Evolutionary conservation across 225 moss, liverwort and hornwort species (phyloP).

Genomic region (Polytrichum commune): DNA sequence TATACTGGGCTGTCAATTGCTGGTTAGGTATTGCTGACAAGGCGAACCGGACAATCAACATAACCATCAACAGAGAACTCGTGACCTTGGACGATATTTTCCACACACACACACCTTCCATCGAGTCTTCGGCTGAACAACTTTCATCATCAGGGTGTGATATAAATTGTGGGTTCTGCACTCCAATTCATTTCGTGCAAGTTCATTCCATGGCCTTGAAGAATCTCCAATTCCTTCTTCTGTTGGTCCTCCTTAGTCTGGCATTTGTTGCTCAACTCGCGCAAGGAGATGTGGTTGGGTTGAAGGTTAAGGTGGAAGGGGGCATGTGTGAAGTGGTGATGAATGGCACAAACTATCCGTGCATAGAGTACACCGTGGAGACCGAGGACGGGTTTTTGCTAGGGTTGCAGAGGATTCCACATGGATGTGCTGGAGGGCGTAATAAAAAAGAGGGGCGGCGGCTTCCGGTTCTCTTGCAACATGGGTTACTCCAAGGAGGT

Average conservation of each 20-base stretch:
- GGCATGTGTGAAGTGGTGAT: slow-evolving; percentile 44
- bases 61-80: too few species aligned
- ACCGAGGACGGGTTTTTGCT: slow-evolving; percentile 74
- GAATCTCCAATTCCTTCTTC: not conserved
- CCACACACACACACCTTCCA: too few species aligned
- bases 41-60: too few species aligned
- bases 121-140: too few species aligned
- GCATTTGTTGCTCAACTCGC: slow-evolving; percentile 6
- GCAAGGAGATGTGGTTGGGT: not conserved
- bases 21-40: too few species aligned
- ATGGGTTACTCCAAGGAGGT: slow-evolving; percentile 86
- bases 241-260: slow-evolving; percentile 3
- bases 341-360: slow-evolving; percentile 38
- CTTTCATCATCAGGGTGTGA: too few species aligned
- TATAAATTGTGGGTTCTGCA: too few species aligned
- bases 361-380: slow-evolving; percentile 49
- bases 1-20: too few species aligned
- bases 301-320: slow-evolving; percentile 3
- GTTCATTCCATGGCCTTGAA: slow-evolving; percentile 10
- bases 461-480: slow-evolving; percentile 72
- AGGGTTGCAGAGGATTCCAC: slow-evolving; percentile 76
- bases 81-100: too few species aligned
- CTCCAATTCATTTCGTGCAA: too few species aligned
- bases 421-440: slow-evolving; percentile 19
- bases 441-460: not conserved